Evolutionary conservation across 257 asterid genomes (phyloP), one percentile per base, ranked within the genome.

Genomic region (Nicotiana sylvestris): DNA sequence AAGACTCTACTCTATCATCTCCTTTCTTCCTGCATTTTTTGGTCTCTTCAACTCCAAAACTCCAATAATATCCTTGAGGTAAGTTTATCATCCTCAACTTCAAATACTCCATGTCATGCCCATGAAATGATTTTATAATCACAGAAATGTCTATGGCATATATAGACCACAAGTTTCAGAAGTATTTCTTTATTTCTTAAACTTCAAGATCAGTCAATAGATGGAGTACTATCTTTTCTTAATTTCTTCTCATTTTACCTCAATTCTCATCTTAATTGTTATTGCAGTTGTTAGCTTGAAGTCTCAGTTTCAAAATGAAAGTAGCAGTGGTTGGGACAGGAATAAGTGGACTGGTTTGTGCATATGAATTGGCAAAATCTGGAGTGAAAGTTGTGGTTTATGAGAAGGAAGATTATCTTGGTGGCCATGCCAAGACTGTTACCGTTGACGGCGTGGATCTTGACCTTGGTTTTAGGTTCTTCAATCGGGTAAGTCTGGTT

Each of bases 401-500:
- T 64, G 98, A 94, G 89, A 94, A 91, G 83, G 97, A 92, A 39
- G 89, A 89, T 55, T 86, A 84, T 85, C 81, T 94, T 7, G 92
- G 97, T 46, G 0, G 58, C 11, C 78, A 43, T 43, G 35, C 78
- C 43, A 69, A 69, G 11, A 70, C 58, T 5, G 78, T 70, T 57
- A 70, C 29, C 5, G 6, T 43, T 0, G 35, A 70, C 3, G 94
- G 85, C 85, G 86, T 91, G 11, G 84, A 89, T 15, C 83, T 94
- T 1, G 95, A 92, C 83, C 95, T 92, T 35, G 97, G 92, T 6
- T 92, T 92, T 82, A 92, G 90, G 96, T 94, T 94, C 83, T 94
- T 91, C 39, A 89, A 91, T 81, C 91, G 89, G 49, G 95, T 92
- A 87, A 87, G 80, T 5, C 1, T 1, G 0, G 12, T 32, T 32